These are phyloP conservation scores for Melampsora americana DNA, from an alignment of 1,284 basidiomycete genomes.

Conservation along the genomic window DNA sequence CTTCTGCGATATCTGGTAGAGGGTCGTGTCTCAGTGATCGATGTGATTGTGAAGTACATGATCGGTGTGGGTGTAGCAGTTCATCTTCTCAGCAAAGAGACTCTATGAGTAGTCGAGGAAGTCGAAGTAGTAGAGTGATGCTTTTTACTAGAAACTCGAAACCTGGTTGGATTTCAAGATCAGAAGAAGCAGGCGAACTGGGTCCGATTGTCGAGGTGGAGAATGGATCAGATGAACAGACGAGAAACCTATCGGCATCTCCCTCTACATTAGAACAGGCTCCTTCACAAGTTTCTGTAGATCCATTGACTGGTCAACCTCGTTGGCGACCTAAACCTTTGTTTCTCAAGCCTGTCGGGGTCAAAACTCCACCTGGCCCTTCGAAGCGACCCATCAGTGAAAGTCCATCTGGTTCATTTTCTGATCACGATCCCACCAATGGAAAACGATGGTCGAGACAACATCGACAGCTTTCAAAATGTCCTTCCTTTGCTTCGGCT, in stretches of 20 bases:
- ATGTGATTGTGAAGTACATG: conserved; percentile 1
- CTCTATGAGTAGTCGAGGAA: background rate
- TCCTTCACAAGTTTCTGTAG: background rate
- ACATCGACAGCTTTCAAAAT: too few species aligned
- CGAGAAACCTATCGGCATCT: background rate
- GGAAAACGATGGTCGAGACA: too few species aligned
- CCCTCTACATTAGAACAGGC: background rate
- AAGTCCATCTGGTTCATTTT: background rate
- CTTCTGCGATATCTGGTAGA: background rate
- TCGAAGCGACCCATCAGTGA: background rate
- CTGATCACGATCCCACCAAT: too few species aligned
- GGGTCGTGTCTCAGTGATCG: background rate
- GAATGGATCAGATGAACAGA: background rate
- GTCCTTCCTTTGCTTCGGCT: too few species aligned
- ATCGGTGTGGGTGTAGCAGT: background rate
- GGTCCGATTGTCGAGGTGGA: conserved; percentile 1
- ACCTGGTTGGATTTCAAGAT: background rate
- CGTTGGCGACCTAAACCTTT: conserved; percentile 6
- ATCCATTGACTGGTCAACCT: background rate
- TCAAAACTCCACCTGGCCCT: background rate
- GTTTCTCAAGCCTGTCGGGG: background rate
- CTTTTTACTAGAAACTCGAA: conserved; percentile 5
- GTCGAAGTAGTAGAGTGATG: conserved; percentile 6
- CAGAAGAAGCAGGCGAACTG: background rate
- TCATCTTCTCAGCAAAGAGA: background rate